A percentile compares a stretch with the other conserved stretches of the same genome.
Conservation (phyloP, 306 rosid species). For the Cicer chorassanicum region DNA sequence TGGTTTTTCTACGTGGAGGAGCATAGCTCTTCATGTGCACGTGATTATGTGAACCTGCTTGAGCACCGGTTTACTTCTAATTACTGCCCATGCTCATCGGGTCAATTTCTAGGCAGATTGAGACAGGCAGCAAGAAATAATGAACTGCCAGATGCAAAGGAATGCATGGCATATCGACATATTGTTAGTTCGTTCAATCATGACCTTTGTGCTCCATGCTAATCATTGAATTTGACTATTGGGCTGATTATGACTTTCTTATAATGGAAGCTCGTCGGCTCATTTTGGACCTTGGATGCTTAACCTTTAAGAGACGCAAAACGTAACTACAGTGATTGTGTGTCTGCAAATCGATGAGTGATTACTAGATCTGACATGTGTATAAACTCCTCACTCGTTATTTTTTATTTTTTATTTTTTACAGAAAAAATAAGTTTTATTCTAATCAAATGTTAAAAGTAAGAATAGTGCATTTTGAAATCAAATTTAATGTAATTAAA, state of each 20-base stretch:
- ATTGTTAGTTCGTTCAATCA: constrained; percentile 9
- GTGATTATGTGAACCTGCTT: no score
- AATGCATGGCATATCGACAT: background rate
- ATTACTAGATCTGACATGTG: background rate
- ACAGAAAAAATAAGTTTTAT: no score
- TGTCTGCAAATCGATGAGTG: background rate
- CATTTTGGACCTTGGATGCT: constrained; percentile 5
- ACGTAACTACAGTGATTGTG: background rate
- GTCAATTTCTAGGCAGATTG: constrained; percentile 14
- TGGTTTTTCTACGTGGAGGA: no score
- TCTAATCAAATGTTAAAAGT: no score
- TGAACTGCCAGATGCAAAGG: background rate
- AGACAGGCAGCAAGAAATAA: constrained; percentile 25
- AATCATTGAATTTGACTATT: background rate
- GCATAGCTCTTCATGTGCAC: no score
- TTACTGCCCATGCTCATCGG: no score
- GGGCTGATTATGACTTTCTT: constrained; percentile 19
- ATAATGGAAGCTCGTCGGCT: background rate
- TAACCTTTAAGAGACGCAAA: background rate
- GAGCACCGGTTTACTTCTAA: no score
- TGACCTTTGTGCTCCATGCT: background rate
- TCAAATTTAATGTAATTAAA: no score
- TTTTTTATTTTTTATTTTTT: no score
- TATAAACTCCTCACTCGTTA: no score
- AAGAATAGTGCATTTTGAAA: no score